phyloP scores from a whole-genome alignment of 805 yeast genomes.

The Saccharomycopsis malanga region DNA sequence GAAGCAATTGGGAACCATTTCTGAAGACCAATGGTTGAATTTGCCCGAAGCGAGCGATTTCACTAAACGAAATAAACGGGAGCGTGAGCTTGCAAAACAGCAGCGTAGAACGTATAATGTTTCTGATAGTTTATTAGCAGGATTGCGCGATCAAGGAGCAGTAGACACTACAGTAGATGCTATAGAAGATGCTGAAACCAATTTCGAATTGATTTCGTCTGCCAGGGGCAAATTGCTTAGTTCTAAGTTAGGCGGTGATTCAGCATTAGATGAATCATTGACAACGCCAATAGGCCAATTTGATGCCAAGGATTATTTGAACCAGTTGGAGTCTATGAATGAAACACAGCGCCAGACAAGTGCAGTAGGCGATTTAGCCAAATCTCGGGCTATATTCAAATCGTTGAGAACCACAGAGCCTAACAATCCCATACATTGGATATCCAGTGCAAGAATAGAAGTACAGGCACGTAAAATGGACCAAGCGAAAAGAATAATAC shows the following conservation, averaged over 20 bases:
- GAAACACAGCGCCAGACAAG: background rate
- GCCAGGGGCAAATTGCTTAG: slow-evolving; percentile 57
- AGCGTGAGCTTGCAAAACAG: slow-evolving; percentile 52
- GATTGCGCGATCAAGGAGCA: slow-evolving; percentile 28
- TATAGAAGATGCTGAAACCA: slow-evolving; percentile 27
- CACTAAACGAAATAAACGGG: slow-evolving; percentile 72
- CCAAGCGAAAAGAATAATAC: slow-evolving; percentile 53
- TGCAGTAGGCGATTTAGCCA: slow-evolving; percentile 45
- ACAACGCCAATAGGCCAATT: slow-evolving; percentile 20
- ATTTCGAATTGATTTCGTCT: slow-evolving; percentile 49
- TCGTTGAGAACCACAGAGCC: slow-evolving; percentile 72
- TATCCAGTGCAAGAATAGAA: slow-evolving; percentile 77
- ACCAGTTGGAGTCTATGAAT: slow-evolving; percentile 30
- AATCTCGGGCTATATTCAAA: slow-evolving; percentile 52
- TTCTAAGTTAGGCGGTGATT: slow-evolving; percentile 39
- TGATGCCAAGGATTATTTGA: slow-evolving; percentile 37
- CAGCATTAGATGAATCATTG: background rate
- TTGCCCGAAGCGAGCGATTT: slow-evolving; percentile 87
- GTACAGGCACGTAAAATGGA: slow-evolving; percentile 49
- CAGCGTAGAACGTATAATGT: slow-evolving; percentile 73
- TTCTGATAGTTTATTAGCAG: slow-evolving; percentile 60
- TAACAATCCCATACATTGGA: slow-evolving; percentile 69
- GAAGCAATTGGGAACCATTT: slow-evolving; percentile 47
- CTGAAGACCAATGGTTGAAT: slow-evolving; percentile 69
- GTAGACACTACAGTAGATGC: slow-evolving; percentile 26